Conservation (phyloP, 768 basidiomycete genomes). For the Mycena alexandri region DNA sequence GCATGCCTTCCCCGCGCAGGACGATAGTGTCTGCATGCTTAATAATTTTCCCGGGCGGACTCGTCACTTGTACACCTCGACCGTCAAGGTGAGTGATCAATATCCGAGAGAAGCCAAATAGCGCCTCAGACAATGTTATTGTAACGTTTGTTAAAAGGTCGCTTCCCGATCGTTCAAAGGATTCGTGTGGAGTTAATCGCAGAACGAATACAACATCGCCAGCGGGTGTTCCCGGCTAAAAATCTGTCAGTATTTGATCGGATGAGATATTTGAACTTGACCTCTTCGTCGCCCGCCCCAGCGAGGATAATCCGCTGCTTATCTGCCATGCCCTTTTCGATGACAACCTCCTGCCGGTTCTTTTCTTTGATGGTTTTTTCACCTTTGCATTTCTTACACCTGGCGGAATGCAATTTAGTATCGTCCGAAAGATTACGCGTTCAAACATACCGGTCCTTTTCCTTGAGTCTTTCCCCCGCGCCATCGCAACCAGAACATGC, state of each 20-base stretch:
- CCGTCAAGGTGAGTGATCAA: conserved; percentile 94
- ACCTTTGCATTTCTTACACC: conserved; percentile 97
- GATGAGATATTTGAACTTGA: conserved; percentile 46
- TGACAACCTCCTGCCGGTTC: conserved; percentile 86
- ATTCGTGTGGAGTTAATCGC: conserved; percentile 73
- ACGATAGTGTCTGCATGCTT: conserved; percentile 80
- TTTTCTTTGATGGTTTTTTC: conserved; percentile 87
- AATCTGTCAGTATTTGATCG: conserved; percentile 26
- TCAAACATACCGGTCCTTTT: conserved; percentile 80
- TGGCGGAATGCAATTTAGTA: conserved; percentile 46
- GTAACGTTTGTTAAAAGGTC: conserved; percentile 85
- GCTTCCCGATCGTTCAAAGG: conserved; percentile 86
- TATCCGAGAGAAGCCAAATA: conserved; percentile 95
- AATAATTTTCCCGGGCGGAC: conserved; percentile 82
- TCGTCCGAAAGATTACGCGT: background rate
- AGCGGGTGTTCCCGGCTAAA: conserved; percentile 86
- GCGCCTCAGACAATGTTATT: conserved; percentile 93
- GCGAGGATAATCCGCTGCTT: conserved; percentile 87
- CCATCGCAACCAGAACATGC: conserved; percentile 81
- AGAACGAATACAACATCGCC: conserved; percentile 94
- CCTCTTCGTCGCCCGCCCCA: conserved; percentile 95
- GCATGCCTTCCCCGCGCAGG: conserved; percentile 92
- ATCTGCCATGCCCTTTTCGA: conserved; percentile 90
- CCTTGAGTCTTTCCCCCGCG: conserved; percentile 76
- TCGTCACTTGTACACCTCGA: conserved; percentile 84